These are phyloP conservation scores for Neotropicomus parvogracilis DNA, from an alignment of 1,284 basidiomycete genomes.

Conservation along the genomic window DNA sequence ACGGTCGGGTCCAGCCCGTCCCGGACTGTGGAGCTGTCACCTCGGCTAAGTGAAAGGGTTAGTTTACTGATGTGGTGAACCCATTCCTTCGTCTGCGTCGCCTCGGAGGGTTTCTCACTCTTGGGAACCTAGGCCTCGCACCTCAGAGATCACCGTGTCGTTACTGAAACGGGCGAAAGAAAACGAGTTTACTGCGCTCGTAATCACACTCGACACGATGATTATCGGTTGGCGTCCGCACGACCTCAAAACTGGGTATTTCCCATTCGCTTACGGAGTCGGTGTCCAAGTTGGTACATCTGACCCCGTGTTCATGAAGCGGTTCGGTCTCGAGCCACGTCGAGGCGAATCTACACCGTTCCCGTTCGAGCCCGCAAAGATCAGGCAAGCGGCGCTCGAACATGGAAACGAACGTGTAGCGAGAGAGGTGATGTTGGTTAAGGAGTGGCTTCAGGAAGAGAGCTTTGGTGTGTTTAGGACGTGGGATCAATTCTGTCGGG, in stretches of 20 bases:
- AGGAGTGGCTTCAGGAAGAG: constrained; percentile 53
- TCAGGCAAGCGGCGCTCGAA: constrained; percentile 49
- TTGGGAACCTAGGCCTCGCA: too few relatives aligned
- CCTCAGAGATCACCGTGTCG: constrained; percentile 63
- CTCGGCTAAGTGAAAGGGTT: too few relatives aligned
- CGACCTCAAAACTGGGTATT: constrained; percentile 56
- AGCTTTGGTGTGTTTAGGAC: constrained; percentile 55
- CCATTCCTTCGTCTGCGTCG: too few relatives aligned
- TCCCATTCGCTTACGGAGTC: constrained; percentile 60
- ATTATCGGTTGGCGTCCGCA: constrained; percentile 65
- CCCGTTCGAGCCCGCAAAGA: constrained; percentile 53
- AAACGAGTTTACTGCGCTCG: constrained; percentile 61
- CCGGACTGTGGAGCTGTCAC: too few relatives aligned
- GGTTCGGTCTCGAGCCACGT: constrained; percentile 42
- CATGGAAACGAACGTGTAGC: constrained; percentile 39
- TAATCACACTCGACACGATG: constrained; percentile 70
- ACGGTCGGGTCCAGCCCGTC: too few relatives aligned
- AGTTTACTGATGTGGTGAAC: too few relatives aligned
- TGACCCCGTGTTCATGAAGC: constrained; percentile 71
- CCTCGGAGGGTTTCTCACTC: too few relatives aligned
- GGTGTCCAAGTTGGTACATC: constrained; percentile 42
- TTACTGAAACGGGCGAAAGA: constrained; percentile 63
- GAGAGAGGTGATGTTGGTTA: constrained; percentile 45
- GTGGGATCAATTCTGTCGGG: too few relatives aligned
- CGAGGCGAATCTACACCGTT: constrained; percentile 47